Conservation (phyloP, 2,329 filamentous ascomycete genomes). For the Stagonosporopsis rhizophila region DNA sequence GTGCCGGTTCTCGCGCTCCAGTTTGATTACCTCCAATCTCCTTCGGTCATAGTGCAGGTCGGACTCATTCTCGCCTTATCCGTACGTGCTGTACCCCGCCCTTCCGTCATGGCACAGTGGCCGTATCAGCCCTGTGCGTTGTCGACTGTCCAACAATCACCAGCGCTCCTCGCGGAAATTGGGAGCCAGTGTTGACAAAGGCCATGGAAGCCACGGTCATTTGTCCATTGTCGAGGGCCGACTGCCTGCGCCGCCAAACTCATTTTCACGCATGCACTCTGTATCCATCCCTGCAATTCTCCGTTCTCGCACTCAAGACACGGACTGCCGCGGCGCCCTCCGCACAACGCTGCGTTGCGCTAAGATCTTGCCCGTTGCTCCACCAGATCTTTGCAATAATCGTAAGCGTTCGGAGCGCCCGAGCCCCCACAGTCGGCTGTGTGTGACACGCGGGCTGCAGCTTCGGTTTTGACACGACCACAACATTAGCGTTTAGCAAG, state of each 20-base stretch:
- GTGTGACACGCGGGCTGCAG: conserved; percentile 39
- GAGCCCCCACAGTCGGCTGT: conserved; percentile 32
- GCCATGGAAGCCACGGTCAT: no score
- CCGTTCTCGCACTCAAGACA: conserved; percentile 3
- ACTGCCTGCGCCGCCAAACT: not conserved
- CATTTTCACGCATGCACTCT: not conserved
- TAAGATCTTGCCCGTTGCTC: conserved; percentile 32
- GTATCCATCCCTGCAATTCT: conserved; percentile 2
- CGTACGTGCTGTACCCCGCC: conserved; percentile 27
- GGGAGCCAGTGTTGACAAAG: no score
- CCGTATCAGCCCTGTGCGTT: conserved; percentile 14
- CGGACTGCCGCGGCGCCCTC: conserved; percentile 14
- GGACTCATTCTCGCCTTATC: conserved; percentile 21
- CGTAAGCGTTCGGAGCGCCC: conserved; percentile 34
- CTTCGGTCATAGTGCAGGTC: conserved; percentile 22
- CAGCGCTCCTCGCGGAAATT: not conserved
- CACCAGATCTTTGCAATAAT: conserved; percentile 24
- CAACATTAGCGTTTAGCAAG: conserved; percentile 22
- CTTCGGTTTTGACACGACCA: conserved; percentile 37
- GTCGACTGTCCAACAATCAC: conserved; percentile 12
- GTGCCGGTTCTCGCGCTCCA: conserved; percentile 36
- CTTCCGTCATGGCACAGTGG: conserved; percentile 13
- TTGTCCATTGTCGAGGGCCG: not conserved
- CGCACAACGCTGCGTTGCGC: conserved; percentile 20
- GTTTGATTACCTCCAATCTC: conserved; percentile 28